Evolutionary conservation across 192 early-diverging fungal species (phyloP).

Genomic region (Rhizoclosmatium globosum): DNA sequence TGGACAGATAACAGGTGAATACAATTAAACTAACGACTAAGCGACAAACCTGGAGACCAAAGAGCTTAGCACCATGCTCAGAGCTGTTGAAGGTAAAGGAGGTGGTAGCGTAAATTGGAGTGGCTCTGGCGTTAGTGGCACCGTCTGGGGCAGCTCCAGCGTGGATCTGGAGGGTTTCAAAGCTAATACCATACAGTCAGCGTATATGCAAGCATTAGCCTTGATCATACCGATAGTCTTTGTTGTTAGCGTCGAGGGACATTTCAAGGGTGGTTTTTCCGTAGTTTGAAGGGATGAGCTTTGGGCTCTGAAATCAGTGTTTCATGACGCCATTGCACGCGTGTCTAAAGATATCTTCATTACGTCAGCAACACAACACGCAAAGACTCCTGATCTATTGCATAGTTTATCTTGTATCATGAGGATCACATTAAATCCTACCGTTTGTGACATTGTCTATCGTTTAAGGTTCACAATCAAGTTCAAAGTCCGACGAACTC

Average conservation of each 20-base stretch:
- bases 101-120: slow-evolving; percentile 91
- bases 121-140: slow-evolving; percentile 80
- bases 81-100: slow-evolving; percentile 86
- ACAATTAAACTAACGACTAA: not conserved
- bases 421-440: too few relatives aligned
- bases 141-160: slow-evolving; percentile 76
- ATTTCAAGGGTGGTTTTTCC: slow-evolving; percentile 16
- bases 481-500: too few relatives aligned
- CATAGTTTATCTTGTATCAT: too few relatives aligned
- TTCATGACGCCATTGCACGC: too few relatives aligned
- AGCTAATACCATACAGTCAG: slow-evolving; percentile 40
- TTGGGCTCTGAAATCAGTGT: too few relatives aligned
- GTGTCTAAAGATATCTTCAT: too few relatives aligned
- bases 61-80: slow-evolving; percentile 83
- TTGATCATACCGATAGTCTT: slow-evolving; percentile 46
- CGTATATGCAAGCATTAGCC: not conserved
- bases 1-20: slow-evolving; percentile 22
- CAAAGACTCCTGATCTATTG: too few relatives aligned
- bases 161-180: slow-evolving; percentile 94
- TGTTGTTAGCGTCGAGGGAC: slow-evolving; percentile 57
- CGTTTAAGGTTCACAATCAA: too few relatives aligned
- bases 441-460: too few relatives aligned
- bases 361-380: too few relatives aligned
- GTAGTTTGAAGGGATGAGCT: too few relatives aligned
- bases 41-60: slow-evolving; percentile 65